phyloP scores from a whole-genome alignment of 2,329 filamentous ascomycete genomes.

The Phyllosticta capitalensis region DNA sequence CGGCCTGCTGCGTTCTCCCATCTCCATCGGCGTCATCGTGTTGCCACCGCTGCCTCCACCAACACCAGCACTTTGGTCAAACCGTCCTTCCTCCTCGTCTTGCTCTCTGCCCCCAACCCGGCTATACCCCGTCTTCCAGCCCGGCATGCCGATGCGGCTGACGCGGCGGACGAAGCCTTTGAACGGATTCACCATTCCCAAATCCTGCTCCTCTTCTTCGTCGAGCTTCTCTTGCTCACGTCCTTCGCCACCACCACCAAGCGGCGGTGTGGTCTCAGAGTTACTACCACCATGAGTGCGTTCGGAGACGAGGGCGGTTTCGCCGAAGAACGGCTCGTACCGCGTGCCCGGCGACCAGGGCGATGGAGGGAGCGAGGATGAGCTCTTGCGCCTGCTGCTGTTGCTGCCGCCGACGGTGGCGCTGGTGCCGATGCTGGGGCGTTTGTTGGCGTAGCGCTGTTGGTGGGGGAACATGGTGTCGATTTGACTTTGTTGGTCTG shows the following conservation, averaged over 20 bases:
- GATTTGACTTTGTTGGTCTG: not conserved
- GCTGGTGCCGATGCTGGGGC: not conserved
- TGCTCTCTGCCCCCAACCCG: not conserved
- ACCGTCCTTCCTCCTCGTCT: not conserved
- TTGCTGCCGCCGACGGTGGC: not conserved
- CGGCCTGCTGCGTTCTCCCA: too few species aligned
- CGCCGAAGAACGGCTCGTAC: not conserved
- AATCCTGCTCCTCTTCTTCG: too few species aligned
- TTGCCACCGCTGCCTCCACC: not conserved
- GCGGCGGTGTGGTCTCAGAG: not conserved
- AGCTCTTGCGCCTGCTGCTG: not conserved
- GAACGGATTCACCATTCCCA: too few species aligned
- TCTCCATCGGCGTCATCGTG: not conserved
- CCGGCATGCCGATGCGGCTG: not conserved
- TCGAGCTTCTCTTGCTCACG: too few species aligned
- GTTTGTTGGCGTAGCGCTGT: not conserved
- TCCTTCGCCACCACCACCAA: too few species aligned
- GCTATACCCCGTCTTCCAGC: not conserved
- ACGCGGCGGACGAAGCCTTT: not conserved
- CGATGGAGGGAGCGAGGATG: not conserved
- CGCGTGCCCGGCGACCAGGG: not conserved
- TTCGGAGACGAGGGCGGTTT: not conserved
- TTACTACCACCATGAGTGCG: not conserved
- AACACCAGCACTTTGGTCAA: too few species aligned
- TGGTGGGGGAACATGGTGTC: not conserved